Conservation (phyloP, 1,284 basidiomycete species). For the Calocybe gambosa region DNA sequence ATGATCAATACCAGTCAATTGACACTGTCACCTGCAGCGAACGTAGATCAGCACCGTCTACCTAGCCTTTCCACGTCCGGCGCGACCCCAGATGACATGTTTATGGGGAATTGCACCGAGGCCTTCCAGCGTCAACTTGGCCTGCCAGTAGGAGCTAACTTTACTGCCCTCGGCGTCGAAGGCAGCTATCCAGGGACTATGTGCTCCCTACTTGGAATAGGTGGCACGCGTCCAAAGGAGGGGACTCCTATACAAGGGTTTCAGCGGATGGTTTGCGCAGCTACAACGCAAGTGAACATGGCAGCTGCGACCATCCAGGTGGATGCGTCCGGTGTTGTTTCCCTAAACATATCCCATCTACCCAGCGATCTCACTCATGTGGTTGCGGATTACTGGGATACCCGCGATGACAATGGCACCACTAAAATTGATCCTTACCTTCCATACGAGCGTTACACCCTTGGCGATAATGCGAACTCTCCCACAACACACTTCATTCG, state of each 20-base stretch:
- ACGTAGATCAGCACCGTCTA: background rate
- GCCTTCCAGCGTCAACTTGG: conserved; percentile 6
- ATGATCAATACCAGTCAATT: too few species aligned
- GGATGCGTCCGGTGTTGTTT: conserved; percentile 1
- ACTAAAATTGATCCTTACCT: conserved; percentile 1
- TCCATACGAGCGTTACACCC: conserved; percentile 15
- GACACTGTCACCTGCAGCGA: conserved; percentile 1
- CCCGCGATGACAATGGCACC: conserved; percentile 4
- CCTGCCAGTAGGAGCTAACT: background rate
- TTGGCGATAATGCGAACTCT: conserved; percentile 12
- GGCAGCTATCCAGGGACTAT: background rate
- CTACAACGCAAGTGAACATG: conserved; percentile 16
- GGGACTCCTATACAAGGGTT: conserved; percentile 3
- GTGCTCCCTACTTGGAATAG: conserved; percentile 13
- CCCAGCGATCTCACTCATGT: conserved; percentile 13
- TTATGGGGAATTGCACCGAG: conserved; percentile 10
- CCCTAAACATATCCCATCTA: conserved; percentile 10
- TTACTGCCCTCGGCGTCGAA: too few species aligned
- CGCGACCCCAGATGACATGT: background rate
- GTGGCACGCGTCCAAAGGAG: conserved; percentile 9
- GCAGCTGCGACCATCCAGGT: conserved; percentile 13
- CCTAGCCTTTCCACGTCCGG: background rate
- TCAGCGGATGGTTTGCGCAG: conserved; percentile 15
- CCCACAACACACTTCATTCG: conserved; percentile 14
- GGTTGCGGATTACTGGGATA: conserved; percentile 11